Conservation (phyloP, 371 early-diverging fungal genomes). For the Apophysomyces elegans region DNA sequence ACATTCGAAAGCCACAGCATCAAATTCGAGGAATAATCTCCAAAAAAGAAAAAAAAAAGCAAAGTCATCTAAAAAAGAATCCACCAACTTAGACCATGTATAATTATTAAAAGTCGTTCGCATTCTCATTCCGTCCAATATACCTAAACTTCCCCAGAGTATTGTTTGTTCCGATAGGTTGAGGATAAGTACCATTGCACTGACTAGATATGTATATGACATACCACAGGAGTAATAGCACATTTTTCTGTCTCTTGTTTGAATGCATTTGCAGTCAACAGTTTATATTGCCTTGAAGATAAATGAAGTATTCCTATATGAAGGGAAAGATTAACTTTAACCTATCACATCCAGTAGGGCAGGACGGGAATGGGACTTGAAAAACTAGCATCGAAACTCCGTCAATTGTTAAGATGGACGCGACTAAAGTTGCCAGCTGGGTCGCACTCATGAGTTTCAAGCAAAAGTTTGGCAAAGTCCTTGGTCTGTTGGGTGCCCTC, state of each 20-base stretch:
- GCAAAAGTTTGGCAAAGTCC: slow-evolving; percentile 41
- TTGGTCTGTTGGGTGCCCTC: slow-evolving; percentile 58
- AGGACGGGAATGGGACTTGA: no score
- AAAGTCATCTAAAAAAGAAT: background rate
- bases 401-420: background rate
- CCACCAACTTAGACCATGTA: background rate
- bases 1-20: slow-evolving; percentile 84
- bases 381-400: no score
- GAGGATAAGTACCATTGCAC: no score
- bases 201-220: no score
- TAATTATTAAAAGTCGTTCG: background rate
- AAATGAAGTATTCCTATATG: no score
- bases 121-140: slow-evolving; percentile 1
- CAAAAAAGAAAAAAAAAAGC: background rate
- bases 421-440: no score
- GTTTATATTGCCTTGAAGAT: background rate
- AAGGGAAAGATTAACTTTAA: no score
- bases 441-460: slow-evolving; percentile 24
- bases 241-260: no score
- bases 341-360: no score
- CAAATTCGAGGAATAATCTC: slow-evolving; percentile 72
- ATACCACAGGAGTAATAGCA: no score
- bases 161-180: no score
- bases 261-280: no score
- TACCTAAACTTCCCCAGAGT: background rate